Evolutionary conservation across 1,284 basidiomycete species (phyloP), one percentile per base, ranked within the genome.

Genomic region (Leucoagaricus sp.): DNA sequence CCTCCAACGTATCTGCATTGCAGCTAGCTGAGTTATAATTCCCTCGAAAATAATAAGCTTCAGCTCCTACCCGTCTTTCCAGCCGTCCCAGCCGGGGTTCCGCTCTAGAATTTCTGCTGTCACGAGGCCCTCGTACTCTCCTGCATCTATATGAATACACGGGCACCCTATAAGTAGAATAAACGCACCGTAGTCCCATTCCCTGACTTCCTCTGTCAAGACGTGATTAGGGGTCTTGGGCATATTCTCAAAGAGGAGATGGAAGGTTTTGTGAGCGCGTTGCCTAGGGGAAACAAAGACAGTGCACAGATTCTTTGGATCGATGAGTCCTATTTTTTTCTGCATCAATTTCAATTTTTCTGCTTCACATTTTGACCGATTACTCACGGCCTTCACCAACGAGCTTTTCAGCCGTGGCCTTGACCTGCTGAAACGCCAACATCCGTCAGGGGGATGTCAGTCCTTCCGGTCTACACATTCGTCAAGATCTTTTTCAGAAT

Each of bases 371-470:
- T 17, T 6, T 29, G 15, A 6, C 29, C 31, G 49, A 52, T 31
- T 49, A 79, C 89, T 71, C 68, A 94, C 93, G 86, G 61, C 84
- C 89, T 50, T 82, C 75, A 33, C 93, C 94, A 31, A 94, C 86
- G 47, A 96, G 77, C 21, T 79, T 71, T 5, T 76, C 69, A 0
- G 87, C 91, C 61, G 87, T 85, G 40, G 80, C 75, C 58, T 77
- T 79, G 60, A 96, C 84, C 65, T 91, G 83, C 50, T 82, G 72
- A 69, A n/a, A 89, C 89, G n/a, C 95, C 94, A 50, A 82, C 81
- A n/a, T 73, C 68, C 6, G 94, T 96, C 47, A 97, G 79, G 15
- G 93, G 90, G 55, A 98, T 94, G 67, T 98, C 94, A 3, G 86
- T 84, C 33, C 82, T 82, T 40, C 95, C 95, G 8, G 94, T 97